These are phyloP conservation scores for Wallacemonas sp. DNA, from an alignment of 208 protist species.

Conservation along the genomic window DNA sequence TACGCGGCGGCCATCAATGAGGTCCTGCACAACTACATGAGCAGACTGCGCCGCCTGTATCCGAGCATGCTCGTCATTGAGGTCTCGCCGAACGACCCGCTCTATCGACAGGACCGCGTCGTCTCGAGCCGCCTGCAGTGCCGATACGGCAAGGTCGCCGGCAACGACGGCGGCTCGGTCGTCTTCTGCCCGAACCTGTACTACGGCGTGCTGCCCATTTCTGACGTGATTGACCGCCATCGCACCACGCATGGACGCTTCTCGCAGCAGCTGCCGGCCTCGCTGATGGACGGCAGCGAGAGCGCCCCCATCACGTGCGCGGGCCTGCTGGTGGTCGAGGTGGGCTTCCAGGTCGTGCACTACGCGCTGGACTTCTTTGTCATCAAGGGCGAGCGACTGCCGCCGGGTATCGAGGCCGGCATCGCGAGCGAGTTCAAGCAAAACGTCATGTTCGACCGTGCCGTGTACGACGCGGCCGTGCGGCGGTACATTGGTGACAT, in stretches of 20 bases:
- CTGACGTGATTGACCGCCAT: slow-evolving; percentile 45
- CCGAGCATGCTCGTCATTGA: slow-evolving; percentile 71
- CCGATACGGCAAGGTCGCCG: slow-evolving; percentile 82
- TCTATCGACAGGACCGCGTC: slow-evolving; percentile 54
- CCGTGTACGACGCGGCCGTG: slow-evolving; percentile 81
- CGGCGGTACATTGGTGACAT: slow-evolving; percentile 33
- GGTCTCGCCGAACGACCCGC: slow-evolving; percentile 60
- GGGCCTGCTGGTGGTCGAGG: slow-evolving; percentile 80
- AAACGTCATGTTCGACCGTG: slow-evolving; percentile 67
- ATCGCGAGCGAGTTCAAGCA: slow-evolving; percentile 76
- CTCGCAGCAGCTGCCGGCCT: background rate
- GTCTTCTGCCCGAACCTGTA: slow-evolving; percentile 67
- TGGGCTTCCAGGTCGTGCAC: slow-evolving; percentile 87
- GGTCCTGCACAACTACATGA: slow-evolving; percentile 65
- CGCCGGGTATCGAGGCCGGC: slow-evolving; percentile 49
- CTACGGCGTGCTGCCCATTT: slow-evolving; percentile 69
- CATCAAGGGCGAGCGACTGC: slow-evolving; percentile 59
- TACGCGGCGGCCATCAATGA: slow-evolving; percentile 51
- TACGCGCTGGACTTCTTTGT: slow-evolving; percentile 89
- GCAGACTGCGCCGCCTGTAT: slow-evolving; percentile 60
- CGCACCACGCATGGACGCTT: slow-evolving; percentile 16
- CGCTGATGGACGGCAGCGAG: slow-evolving; percentile 4
- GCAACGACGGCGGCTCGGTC: slow-evolving; percentile 36
- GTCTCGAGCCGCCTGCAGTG: slow-evolving; percentile 77
- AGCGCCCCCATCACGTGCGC: slow-evolving; percentile 39